Conservation (phyloP, 352 stramenopile species). For the Pythium sukuiense region DNA sequence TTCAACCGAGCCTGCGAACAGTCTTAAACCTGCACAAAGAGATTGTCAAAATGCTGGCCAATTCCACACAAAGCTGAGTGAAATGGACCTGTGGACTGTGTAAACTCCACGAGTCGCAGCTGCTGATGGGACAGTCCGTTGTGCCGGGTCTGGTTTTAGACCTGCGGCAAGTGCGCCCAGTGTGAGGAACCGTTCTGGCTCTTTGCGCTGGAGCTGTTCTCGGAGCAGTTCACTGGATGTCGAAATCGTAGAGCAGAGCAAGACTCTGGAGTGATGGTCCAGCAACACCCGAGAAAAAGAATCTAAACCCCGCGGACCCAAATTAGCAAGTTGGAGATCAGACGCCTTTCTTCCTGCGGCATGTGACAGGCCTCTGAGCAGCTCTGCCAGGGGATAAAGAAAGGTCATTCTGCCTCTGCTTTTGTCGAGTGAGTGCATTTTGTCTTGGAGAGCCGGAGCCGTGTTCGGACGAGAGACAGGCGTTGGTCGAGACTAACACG, state of each 20-base stretch:
- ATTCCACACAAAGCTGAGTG: background rate
- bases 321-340: background rate
- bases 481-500: background rate
- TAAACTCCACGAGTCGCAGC: background rate
- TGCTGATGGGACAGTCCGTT: background rate
- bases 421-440: conserved; percentile 2
- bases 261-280: too few relatives aligned
- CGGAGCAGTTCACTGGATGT: background rate
- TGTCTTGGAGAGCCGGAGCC: background rate
- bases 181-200: background rate
- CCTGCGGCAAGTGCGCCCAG: too few relatives aligned
- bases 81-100: background rate
- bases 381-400: background rate
- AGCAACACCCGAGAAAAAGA: too few relatives aligned
- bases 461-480: background rate
- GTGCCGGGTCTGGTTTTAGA: background rate
- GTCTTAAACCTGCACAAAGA: background rate
- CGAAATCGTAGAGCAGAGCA: background rate
- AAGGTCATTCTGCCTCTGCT: background rate
- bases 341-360: background rate
- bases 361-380: conserved; percentile 6
- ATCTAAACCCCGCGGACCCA: background rate
- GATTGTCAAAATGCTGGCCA: background rate
- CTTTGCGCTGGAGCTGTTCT: background rate
- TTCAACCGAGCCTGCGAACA: background rate